Evolutionary conservation across 495 filamentous ascomycete genomes (phyloP).

Genomic region (Tuber aestivum): DNA sequence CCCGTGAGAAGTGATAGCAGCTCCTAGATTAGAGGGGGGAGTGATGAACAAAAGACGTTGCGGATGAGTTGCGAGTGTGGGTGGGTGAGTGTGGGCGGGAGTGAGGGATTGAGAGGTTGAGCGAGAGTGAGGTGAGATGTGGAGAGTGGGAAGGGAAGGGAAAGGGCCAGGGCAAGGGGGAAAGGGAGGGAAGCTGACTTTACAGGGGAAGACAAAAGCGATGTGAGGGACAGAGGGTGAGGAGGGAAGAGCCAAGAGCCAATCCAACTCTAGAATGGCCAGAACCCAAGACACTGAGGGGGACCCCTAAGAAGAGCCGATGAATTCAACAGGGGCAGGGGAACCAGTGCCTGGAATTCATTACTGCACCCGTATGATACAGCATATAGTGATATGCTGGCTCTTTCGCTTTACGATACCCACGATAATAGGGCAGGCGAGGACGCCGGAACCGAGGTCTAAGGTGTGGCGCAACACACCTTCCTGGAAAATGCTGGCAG

Average conservation of each 20-base stretch:
- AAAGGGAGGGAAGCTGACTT: constrained; percentile 16
- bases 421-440: neutral
- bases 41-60: constrained; percentile 40
- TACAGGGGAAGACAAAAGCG: neutral
- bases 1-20: constrained; percentile 6
- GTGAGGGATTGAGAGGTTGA: constrained; percentile 11
- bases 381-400: neutral
- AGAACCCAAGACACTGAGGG: neutral
- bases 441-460: neutral
- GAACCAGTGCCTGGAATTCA: neutral
- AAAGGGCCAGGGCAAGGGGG: constrained; percentile 14
- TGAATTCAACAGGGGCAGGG: neutral
- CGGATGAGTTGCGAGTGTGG: constrained; percentile 25
- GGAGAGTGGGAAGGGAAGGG: constrained; percentile 12
- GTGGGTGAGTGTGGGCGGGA: constrained; percentile 31
- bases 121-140: constrained; percentile 4
- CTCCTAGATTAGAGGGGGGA: constrained; percentile 7
- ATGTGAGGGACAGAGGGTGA: neutral
- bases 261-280: neutral
- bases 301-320: neutral
- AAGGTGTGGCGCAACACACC: neutral
- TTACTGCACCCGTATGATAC: neutral
- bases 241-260: neutral
- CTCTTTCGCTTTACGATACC: neutral
- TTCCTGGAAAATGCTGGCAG: neutral